A percentile compares a stretch with the other conserved stretches of the same genome.
These are phyloP conservation scores for Fraxinus albicans DNA, from an alignment of 305 asterid genomes.

Conservation along the genomic window DNA sequence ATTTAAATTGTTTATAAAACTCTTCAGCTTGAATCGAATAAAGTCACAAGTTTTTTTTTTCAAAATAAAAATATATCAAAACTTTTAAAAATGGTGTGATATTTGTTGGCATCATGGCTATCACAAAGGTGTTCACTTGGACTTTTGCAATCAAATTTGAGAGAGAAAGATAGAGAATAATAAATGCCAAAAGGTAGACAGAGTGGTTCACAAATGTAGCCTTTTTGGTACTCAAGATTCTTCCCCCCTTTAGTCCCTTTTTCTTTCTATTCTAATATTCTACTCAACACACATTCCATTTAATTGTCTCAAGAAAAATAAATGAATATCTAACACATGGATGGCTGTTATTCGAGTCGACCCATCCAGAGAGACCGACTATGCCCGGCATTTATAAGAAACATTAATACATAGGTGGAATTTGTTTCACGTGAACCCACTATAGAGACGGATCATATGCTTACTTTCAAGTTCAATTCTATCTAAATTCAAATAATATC, in stretches of 20 bases:
- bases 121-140: neutral
- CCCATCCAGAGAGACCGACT: neutral
- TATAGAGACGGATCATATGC: neutral
- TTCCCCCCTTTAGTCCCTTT: neutral
- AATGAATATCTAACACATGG: neutral
- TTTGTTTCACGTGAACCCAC: neutral
- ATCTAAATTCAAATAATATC: neutral
- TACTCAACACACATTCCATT: neutral
- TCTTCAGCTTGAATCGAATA: neutral
- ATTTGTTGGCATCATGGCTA: neutral
- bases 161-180: neutral
- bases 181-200: neutral
- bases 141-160: neutral
- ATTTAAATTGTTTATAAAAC: too few species aligned
- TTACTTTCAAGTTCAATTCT: neutral
- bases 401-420: neutral
- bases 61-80: neutral
- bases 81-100: neutral
- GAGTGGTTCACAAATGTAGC: neutral
- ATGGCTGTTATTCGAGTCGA: neutral
- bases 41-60: neutral
- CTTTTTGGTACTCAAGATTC: neutral
- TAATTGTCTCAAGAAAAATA: neutral
- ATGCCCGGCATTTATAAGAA: neutral
- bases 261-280: neutral